Percentiles rank a stretch among this genome's conserved stretches.
These are phyloP conservation scores for Nymphaea colorata DNA, from an alignment of 164 flowering plant species.

Conservation along the genomic window DNA sequence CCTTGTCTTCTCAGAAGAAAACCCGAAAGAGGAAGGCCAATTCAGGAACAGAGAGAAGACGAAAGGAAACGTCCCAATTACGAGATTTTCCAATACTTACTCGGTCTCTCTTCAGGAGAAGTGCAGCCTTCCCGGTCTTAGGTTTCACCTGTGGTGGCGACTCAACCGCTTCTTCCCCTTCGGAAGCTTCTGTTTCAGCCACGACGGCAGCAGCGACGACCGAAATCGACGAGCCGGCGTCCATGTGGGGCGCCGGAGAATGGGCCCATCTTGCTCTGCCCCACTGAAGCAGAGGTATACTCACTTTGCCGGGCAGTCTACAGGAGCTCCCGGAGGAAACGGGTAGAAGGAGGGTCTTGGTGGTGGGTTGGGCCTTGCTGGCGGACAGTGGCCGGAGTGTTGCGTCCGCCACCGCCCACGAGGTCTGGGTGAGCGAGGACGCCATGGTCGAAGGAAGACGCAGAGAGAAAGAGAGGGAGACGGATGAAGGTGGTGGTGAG, in stretches of 20 bases:
- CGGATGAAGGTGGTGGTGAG: no score
- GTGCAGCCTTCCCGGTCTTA: constrained; percentile 84
- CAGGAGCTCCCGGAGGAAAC: not conserved
- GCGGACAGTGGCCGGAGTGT: no score
- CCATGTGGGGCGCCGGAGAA: not conserved
- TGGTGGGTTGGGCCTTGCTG: not conserved
- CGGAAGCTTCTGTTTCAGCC: constrained; percentile 17
- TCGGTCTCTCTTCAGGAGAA: constrained; percentile 79
- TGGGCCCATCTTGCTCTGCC: not conserved
- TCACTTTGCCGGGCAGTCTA: not conserved
- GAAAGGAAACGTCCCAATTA: not conserved
- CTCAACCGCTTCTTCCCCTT: constrained; percentile 18
- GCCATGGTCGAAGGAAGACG: no score
- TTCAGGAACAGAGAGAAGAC: not conserved
- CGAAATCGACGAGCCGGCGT: constrained; percentile 4
- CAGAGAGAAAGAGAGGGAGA: no score
- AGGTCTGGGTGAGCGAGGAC: no score
- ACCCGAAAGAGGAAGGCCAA: not conserved
- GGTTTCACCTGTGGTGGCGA: constrained; percentile 30
- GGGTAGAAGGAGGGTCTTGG: not conserved
- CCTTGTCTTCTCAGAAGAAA: constrained; percentile 35
- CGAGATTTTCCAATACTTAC: constrained; percentile 14
- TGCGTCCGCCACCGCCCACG: no score
- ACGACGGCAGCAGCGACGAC: constrained; percentile 24
- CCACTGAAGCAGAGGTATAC: not conserved